These are phyloP conservation scores for Boletus subparvulus DNA, from an alignment of 768 basidiomycete species.

Conservation along the genomic window DNA sequence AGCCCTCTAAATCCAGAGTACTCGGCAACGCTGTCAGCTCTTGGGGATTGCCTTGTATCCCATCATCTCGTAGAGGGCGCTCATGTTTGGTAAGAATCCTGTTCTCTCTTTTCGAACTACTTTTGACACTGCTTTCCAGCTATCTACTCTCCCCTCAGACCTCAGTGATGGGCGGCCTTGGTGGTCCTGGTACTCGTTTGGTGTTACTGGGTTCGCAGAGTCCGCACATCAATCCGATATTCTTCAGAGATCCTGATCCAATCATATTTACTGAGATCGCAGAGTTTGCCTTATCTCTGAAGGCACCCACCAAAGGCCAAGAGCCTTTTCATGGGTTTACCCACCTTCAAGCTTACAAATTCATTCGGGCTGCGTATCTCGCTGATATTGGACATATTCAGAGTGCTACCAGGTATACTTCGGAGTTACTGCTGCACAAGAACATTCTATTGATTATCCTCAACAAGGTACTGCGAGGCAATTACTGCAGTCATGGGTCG, in stretches of 20 bases:
- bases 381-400: conserved; percentile 82
- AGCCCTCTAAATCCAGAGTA: conserved; percentile 67
- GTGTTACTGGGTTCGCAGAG: conserved; percentile 70
- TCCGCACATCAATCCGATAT: conserved; percentile 50
- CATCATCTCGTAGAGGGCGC: conserved; percentile 82
- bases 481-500: conserved; percentile 67
- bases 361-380: conserved; percentile 71
- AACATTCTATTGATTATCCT: conserved; percentile 1
- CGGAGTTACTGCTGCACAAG: not conserved
- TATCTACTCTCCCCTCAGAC: conserved; percentile 87
- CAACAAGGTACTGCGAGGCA: conserved; percentile 91
- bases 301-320: conserved; percentile 75
- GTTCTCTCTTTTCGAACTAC: not conserved
- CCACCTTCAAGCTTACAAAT: conserved; percentile 84
- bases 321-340: conserved; percentile 81
- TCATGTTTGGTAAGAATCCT: conserved; percentile 71
- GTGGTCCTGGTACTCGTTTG: conserved; percentile 64
- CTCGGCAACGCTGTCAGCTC: conserved; percentile 71
- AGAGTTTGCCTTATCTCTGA: conserved; percentile 85
- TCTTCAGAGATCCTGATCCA: conserved; percentile 67
- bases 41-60: conserved; percentile 78
- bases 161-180: conserved; percentile 68
- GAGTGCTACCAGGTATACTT: conserved; percentile 67
- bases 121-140: conserved; percentile 39
- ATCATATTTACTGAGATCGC: conserved; percentile 86